Base-by-base conservation (phyloP, 148 eudicot species). In the Fagopyrum tataricum region DNA sequence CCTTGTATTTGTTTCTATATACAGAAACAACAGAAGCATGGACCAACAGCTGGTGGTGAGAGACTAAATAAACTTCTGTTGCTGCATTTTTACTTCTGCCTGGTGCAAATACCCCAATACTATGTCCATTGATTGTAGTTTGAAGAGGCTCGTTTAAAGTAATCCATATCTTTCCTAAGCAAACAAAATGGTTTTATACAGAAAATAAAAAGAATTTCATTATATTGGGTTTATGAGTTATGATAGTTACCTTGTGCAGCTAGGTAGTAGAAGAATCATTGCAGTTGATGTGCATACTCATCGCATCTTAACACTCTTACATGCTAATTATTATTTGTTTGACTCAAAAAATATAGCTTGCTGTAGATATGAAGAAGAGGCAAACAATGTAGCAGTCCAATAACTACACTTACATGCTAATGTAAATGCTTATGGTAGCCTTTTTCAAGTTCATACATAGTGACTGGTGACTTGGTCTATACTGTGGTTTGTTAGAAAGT, bases 71-170 rank as follows among this genome's bases (percentile, higher is more conserved):
- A 31, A 90, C 85, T 76, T 91, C 89, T 37, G 81, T 79, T 0
- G 72, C 71, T 77, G 89, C 43, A 74, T 81, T 75, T 61, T 89
- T 89, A 75, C 56, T 52, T 87, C 84, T 86, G 67, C 97, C 97
- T 52, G 94, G 97, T n/a, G 97, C 97, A 79, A 81, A 82, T 81
- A 78, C 73, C 61, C 97, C 97, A 58, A 77, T 71, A 71, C 82
- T 73, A 77, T 91, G 79, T 68, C 91, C 97, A 64, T 87, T 87
- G 21, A 91, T 77, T 44, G 87, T 81, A 58, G 89, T 86, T 78
- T 91, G 97, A 80, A 89, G 91, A 78, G 97, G 97, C 82, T 89
- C 97, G 48, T 91, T 91, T 53, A 91, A 56, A 48, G 97, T 91
- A 55, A 89, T 91, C 93, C 97, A 91, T 74, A 55, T 21, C 61